Evolutionary conservation across 2,329 filamentous ascomycete species (phyloP), one percentile per base, ranked within the genome.

Genomic region (Claviceps citrina): DNA sequence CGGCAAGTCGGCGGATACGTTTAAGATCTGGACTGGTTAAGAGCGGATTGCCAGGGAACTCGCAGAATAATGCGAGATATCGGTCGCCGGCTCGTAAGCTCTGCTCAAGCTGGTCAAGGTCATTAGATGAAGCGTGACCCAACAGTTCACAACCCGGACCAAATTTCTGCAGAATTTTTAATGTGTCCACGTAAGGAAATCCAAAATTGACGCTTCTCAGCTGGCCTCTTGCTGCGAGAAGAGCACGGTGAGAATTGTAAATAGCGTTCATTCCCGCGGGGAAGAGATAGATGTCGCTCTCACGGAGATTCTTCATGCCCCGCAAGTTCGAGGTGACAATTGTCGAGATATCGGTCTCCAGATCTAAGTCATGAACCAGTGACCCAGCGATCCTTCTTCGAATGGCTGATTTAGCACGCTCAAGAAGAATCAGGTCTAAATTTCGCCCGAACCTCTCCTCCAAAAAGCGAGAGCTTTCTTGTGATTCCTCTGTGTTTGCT

Each of bases 131-230:
- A 1, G 81, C 84, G 51, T 81, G 73, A 3, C 89, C 89, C 58
- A 93, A 95, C 56, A 96, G 96, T 2, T 81, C 58, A 44, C 81
- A 87, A 1, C 89, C 89, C 0, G 86, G 82, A 0, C 89, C 91
- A 58, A 93, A 96, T 58, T 96, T 98, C 56, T 96, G 70, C 5
- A 96, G 66, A 37, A 95, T 84, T 58, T 98, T 98, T 40, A 96
- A 70, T 0, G 91, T 95, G 59, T 98, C 91, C 39, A 95, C 84
- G 51, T 98, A 98, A 0, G 91, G 86, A 51, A 98, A 98, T n/a
- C 91, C 91, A 53, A 85, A 95, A 53, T 81, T 87, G 54, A 98
- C 77, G 57, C 85, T 93, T 59, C 84, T 82, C 44, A 73, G 55
- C 7, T 68, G 63, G 3, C 77, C 76, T 28, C 78, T 73, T 1